Evolutionary conservation across 352 stramenopile species (phyloP), one percentile per base, ranked within the genome.

Genomic region (Achlya hypogyna): DNA sequence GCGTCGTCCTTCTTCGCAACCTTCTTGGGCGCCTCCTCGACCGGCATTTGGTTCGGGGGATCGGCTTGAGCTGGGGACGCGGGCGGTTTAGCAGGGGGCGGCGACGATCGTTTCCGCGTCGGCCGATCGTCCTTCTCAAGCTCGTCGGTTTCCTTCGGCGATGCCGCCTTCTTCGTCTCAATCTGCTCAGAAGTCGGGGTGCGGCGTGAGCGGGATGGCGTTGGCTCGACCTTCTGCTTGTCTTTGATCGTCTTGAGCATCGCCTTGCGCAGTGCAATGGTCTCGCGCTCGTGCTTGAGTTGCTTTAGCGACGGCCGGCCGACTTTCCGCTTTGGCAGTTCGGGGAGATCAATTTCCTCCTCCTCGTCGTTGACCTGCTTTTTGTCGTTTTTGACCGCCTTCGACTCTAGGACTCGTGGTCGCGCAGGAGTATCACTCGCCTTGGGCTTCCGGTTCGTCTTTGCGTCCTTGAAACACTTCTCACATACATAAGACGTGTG

Each of bases 401-500:
- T 31, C 20, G 27, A 10, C 23, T n/a, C 25, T 51, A 14, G 12
- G 5, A n/a, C 5, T 52, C 29, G 54, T 52, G 23, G 25, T 40
- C 34, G 29, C 14, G 22, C 6, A 6, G 22, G 5, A 27, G 10
- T 9, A 49, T 49, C 42, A 49, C 22, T 49, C 42, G 25, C 25
- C 58, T 76, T 87, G 53, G 77, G 79, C 45, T 81, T 86, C 72
- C 89, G 81, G 52, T 89, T 89, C 22, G 75, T 74, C 49, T 78
- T 82, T 3, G 85, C 85, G 63, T 92, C 80, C 31, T 87, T 79
- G 51, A 91, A 86, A 74, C 85, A 94, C 28, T 72, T 72, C 31
- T 82, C 83, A 66, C 85, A 94, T 6, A 94, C 85, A 69, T 94
- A 94, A 8, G 84, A 90, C 54, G 85, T 89, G 66, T 91, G 82